Base-by-base conservation (phyloP, 225 moss, liverwort and hornwort genomes). In the Marchantia paleacea region DNA sequence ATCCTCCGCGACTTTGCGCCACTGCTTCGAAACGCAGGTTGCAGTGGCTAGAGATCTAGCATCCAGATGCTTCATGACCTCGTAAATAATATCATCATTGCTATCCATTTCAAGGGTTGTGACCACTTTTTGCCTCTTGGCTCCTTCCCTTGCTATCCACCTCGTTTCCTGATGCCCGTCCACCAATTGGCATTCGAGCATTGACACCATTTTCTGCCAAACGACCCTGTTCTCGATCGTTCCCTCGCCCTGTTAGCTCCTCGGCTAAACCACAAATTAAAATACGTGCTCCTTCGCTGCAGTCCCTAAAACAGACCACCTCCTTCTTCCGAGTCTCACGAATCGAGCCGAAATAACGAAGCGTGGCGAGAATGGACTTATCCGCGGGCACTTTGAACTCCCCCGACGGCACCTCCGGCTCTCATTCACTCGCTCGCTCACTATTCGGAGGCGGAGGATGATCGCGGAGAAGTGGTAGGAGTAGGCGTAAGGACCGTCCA, bases 61-160 rank as follows among this genome's bases (percentile, higher is more conserved):
- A 29, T 88, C 87, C 85, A 88, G 25, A 24, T 85, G 87, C 80
- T 88, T 88, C 85, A 88, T 82, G 8, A 88, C 81, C 66, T 88
- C 87, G 47, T 88, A 88, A 0, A 88, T 13, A 49, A 88, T 28
- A 65, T 88, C 87, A 52, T 85, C 85, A 64, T 80, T 83, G 71
- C 78, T 65, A 14, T 83, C 87, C 68, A 81, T 83, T 52, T 69
- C 55, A 50, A 71, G 26, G 51, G 25, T 15, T 39, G 20, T 60
- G 10, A 6, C 70, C 19, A 80, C 10, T 55, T 73, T 82, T 11
- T 79, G 87, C 77, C 79, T 87, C 66, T 87, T 87, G 10, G 64
- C 57, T 79, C 76, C 82, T 14, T 81, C 83, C 0, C 78, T 73
- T 9, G 83, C 19, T 30, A 83, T 70, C 75, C 86, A 74, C 53